Evolutionary conservation across 441 rosid genomes (phyloP).

Genomic region (Pelargonium myrrhifolium): DNA sequence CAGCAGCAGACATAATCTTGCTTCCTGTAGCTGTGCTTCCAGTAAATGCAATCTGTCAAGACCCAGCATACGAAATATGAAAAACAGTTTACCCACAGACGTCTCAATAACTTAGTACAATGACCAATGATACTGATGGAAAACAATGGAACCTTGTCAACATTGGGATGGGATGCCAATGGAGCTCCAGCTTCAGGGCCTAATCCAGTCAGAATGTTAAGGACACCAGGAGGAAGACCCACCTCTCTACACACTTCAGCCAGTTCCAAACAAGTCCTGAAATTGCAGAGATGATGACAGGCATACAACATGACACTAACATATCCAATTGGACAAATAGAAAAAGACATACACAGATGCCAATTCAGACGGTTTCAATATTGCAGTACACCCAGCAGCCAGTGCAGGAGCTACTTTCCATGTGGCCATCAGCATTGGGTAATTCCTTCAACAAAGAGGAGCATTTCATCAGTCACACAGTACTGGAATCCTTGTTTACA

Average conservation of each 20-base stretch:
- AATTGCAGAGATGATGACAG: conserved; percentile 20
- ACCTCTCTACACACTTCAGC: conserved; percentile 84
- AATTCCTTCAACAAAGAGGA: conserved; percentile 61
- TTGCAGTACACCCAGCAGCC: conserved; percentile 96
- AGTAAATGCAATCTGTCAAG: conserved; percentile 75
- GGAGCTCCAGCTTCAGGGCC: conserved; percentile 98
- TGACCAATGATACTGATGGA: conserved; percentile 9
- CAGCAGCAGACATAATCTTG: conserved; percentile 77
- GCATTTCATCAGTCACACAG: conserved; percentile 15
- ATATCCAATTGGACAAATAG: conserved; percentile 14
- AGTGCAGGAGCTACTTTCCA: conserved; percentile 99
- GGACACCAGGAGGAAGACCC: conserved; percentile 93
- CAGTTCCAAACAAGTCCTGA: conserved; percentile 95
- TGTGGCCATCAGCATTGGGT: conserved; percentile 86
- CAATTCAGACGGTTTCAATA: conserved; percentile 90
- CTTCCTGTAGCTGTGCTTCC: conserved; percentile 93
- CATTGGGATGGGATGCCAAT: conserved; percentile 78
- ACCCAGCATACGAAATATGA: conserved; percentile 20
- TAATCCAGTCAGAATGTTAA: conserved; percentile 83
- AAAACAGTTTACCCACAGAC: conserved; percentile 1
- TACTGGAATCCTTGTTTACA: background rate
- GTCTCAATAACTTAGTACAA: conserved; percentile 15
- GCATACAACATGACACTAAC: conserved; percentile 15
- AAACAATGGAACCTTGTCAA: conserved; percentile 69
- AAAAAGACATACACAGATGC: conserved; percentile 62